Evolutionary conservation across 176 grass and related monocot species (phyloP).

Genomic region (Triticum timopheevii): DNA sequence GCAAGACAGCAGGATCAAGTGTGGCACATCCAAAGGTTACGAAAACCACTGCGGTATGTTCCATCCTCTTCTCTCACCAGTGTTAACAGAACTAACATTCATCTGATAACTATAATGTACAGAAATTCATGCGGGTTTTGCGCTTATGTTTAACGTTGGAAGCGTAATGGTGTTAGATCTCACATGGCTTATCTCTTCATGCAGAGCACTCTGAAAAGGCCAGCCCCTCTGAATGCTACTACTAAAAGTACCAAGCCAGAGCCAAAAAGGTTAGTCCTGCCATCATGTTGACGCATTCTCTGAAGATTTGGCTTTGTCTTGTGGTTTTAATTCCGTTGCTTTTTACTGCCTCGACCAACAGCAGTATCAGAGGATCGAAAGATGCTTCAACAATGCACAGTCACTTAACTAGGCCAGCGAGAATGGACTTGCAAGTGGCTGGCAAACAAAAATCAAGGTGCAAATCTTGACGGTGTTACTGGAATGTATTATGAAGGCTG

Average conservation of each 20-base stretch:
- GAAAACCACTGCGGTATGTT: conserved; percentile 35
- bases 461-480: conserved; percentile 13
- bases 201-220: conserved; percentile 52
- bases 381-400: conserved; percentile 14
- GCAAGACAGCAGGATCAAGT: conserved; percentile 22
- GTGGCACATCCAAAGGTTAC: conserved; percentile 19
- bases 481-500: conserved; percentile 18
- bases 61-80: neutral
- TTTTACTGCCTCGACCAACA: conserved; percentile 26
- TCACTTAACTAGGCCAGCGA: conserved; percentile 31
- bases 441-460: conserved; percentile 73
- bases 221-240: conserved; percentile 34
- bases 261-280: conserved; percentile 61
- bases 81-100: neutral
- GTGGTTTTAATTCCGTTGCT: neutral
- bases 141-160: neutral
- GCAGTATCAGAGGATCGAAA: conserved; percentile 29
- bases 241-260: conserved; percentile 47
- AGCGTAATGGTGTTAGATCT: conserved; percentile 3
- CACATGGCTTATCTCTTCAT: conserved; percentile 13
- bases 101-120: neutral
- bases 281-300: conserved; percentile 10
- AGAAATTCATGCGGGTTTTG: neutral
- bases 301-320: neutral
- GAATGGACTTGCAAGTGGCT: conserved; percentile 39